These are phyloP conservation scores for Pyrenopolyporus hunteri DNA, from an alignment of 495 filamentous ascomycete species.

Conservation along the genomic window DNA sequence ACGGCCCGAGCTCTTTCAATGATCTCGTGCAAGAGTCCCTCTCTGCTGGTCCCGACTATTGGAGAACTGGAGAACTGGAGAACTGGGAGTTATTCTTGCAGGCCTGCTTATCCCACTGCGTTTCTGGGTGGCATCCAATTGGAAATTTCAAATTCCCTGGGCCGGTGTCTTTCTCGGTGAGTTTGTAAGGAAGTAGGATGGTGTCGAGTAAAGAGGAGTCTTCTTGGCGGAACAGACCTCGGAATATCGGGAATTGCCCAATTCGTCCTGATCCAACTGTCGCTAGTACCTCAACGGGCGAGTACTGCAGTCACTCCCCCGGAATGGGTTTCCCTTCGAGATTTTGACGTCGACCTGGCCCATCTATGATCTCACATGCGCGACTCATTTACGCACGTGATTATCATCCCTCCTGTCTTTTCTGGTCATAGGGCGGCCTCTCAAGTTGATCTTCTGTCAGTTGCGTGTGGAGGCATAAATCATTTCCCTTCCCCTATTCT, in stretches of 20 bases:
- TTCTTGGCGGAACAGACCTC: constrained; percentile 32
- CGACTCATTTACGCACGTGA: constrained; percentile 18
- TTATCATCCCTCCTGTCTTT: not conserved
- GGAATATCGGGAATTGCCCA: constrained; percentile 29
- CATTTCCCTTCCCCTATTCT: not conserved
- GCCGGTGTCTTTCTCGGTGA: constrained; percentile 37
- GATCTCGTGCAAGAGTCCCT: not conserved
- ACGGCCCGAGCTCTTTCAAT: constrained; percentile 25
- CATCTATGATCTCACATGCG: constrained; percentile 7
- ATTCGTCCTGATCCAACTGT: constrained; percentile 25
- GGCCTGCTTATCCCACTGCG: not conserved
- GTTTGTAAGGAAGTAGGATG: constrained; percentile 25
- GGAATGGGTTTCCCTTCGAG: constrained; percentile 3
- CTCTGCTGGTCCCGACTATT: constrained; percentile 7
- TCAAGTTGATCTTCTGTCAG: not conserved
- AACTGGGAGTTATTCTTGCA: constrained; percentile 8
- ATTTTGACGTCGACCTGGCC: constrained; percentile 7
- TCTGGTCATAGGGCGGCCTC: not conserved
- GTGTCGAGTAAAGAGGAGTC: constrained; percentile 13
- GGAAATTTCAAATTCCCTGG: constrained; percentile 23
- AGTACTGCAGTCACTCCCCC: not conserved
- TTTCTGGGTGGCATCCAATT: constrained; percentile 23
- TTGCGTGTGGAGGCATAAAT: constrained; percentile 1
- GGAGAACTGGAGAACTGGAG: too few relatives aligned
- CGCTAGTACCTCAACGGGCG: constrained; percentile 11